Evolutionary conservation across 148 eudicot species (phyloP).

Genomic region (Rhododendron ovatum): DNA sequence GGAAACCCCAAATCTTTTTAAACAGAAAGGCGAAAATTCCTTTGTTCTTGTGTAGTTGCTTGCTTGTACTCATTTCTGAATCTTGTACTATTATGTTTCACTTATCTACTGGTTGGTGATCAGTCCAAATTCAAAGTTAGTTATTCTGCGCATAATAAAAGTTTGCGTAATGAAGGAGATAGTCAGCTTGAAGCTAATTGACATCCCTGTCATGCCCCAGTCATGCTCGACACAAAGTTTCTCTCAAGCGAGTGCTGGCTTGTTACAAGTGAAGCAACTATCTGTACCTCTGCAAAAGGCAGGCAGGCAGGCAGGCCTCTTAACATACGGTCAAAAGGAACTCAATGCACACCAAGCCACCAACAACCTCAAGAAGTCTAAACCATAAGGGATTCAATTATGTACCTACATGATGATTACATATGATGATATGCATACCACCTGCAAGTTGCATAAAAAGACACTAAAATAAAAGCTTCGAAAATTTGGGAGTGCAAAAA

Average conservation of each 20-base stretch:
- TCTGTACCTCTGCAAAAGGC: not conserved
- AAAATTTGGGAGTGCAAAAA: not conserved
- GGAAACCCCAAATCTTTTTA: too few species aligned
- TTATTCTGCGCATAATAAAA: not conserved
- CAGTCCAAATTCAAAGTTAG: not conserved
- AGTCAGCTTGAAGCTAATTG: not conserved
- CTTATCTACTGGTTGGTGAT: not conserved
- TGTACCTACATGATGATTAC: not conserved
- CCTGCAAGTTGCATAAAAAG: not conserved
- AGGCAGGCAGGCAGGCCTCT: not conserved
- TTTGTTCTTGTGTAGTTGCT: not conserved
- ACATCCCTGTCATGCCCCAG: not conserved
- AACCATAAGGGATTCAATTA: not conserved
- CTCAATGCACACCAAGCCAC: not conserved
- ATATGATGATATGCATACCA: not conserved
- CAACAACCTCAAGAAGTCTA: not conserved
- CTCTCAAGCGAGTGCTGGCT: not conserved
- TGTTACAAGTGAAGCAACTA: not conserved
- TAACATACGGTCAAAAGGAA: not conserved
- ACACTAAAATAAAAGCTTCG: not conserved
- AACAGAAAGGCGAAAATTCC: not conserved
- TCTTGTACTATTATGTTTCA: too few species aligned
- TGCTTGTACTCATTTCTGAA: not conserved
- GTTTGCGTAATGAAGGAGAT: not conserved
- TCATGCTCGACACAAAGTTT: not conserved